Evolutionary conservation across 1,284 basidiomycete species (phyloP).

Genomic region (Moesziomyces parantarcticus): DNA sequence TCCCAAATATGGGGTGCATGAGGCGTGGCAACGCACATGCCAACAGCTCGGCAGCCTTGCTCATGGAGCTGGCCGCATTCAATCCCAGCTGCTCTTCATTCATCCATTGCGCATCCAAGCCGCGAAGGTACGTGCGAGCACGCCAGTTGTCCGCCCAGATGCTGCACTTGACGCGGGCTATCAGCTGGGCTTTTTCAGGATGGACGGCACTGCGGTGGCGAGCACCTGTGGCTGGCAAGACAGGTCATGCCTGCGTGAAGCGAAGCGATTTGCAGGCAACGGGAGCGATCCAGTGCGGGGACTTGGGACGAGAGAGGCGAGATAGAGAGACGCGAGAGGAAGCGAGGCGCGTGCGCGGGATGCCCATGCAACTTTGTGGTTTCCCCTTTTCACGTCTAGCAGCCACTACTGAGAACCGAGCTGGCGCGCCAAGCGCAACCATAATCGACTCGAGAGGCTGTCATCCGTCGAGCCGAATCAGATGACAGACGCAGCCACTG

Average conservation of each 20-base stretch:
- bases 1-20: background rate
- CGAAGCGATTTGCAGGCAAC: background rate
- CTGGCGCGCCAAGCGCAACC: too few relatives aligned
- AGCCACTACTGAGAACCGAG: background rate
- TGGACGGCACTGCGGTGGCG: background rate
- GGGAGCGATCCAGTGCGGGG: background rate
- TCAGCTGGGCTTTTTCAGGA: too few relatives aligned
- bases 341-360: constrained; percentile 19
- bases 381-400: background rate
- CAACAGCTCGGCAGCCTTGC: background rate
- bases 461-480: background rate
- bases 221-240: background rate
- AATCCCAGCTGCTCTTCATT: background rate
- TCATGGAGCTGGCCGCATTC: background rate
- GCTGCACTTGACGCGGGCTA: too few relatives aligned
- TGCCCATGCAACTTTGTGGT: background rate
- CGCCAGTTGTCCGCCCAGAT: too few relatives aligned
- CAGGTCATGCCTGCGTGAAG: background rate
- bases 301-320: background rate
- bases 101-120: too few relatives aligned
- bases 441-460: background rate
- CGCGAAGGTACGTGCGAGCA: too few relatives aligned
- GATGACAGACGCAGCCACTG: background rate
- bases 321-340: too few relatives aligned
- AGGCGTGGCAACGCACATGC: background rate